A percentile compares a stretch with the other conserved stretches of the same genome.
phyloP scores from a whole-genome alignment of 2,329 filamentous ascomycete species.

The Cladobotryum mycophilum region DNA sequence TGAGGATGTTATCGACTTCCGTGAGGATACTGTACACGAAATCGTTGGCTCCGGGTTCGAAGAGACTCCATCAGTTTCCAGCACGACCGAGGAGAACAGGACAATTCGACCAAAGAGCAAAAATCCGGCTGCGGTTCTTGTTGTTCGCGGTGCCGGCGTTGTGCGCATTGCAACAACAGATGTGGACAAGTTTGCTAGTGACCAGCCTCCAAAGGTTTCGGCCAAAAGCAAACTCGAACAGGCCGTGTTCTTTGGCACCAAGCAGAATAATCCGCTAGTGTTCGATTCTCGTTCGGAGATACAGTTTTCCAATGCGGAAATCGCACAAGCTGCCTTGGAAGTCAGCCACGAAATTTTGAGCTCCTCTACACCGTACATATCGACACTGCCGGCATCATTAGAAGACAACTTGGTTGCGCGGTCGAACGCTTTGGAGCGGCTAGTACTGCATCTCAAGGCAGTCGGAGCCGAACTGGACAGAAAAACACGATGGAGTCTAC shows the following conservation, averaged over 20 bases:
- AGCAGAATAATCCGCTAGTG: conserved; percentile 79
- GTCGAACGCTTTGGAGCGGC: conserved; percentile 64
- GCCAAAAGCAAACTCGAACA: conserved; percentile 89
- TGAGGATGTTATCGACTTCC: conserved; percentile 81
- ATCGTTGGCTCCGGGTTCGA: conserved; percentile 59
- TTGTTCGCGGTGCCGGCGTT: conserved; percentile 57
- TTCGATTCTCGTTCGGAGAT: conserved; percentile 64
- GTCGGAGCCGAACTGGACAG: conserved; percentile 62
- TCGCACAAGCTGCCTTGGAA: conserved; percentile 68
- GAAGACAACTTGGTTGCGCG: conserved; percentile 74
- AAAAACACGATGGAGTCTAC: conserved; percentile 66
- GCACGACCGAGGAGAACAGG: conserved; percentile 40
- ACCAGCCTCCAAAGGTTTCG: conserved; percentile 57
- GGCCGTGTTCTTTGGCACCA: conserved; percentile 84
- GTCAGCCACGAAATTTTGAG: conserved; percentile 77
- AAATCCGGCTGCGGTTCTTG: conserved; percentile 54
- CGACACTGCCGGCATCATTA: conserved; percentile 65
- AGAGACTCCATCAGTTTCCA: conserved; percentile 38
- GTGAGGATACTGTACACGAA: conserved; percentile 56
- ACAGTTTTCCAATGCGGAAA: conserved; percentile 61
- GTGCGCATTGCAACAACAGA: conserved; percentile 55
- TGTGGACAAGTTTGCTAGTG: conserved; percentile 53
- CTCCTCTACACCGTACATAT: conserved; percentile 69
- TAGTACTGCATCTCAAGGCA: conserved; percentile 64
- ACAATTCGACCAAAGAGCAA: conserved; percentile 50